Base-by-base conservation (phyloP, 2,329 filamentous ascomycete species). In the Zymoseptoria pseudotritici region DNA sequence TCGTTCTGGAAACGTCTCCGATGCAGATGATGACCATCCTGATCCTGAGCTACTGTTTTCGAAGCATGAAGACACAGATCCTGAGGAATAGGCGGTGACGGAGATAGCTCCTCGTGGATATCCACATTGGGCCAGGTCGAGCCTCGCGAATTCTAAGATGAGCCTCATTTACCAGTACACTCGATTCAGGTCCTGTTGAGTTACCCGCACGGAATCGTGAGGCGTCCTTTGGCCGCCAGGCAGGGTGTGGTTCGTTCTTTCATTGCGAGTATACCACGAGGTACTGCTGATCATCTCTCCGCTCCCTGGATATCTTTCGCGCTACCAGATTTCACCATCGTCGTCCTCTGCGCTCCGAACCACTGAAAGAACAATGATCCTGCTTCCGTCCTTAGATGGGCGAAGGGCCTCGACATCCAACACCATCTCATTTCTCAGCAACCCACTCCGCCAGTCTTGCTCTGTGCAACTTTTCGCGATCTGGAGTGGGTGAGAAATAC, bases 41-140 rank as follows among this genome's bases (percentile, higher is more conserved):
- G 77, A 79, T 68, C 77, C 78, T 10, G 78, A 80, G 62, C 69
- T 81, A 11, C 70, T 81, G 69, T 78, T 80, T 36, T 79, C 77
- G 9, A 75, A 76, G 61, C 76, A 77, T 56, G 76, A 78, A 54
- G 62, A 66, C 53, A 53, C 59, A 57, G 65, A 66, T 53, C 61
- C 60, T 29, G 62, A 65, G 51, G 64, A 54, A 56, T 46, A n/a
- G 19, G 26, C 46, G 9, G 50, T 10, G 36, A 11, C 17, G 17
- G 36, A 46, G 13, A 17, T 17, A 29, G 26, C 26, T 29, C 26
- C 26, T 29, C 26, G 6, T 29, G 8, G 8, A 29, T 9, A 29
- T 9, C 26, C 26, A 29, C 8, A 29, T 29, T 29, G 26, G 7
- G 26, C 26, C 26, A 9, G 8, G 26, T 29, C 26, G 8, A 9